Evolutionary conservation across 768 basidiomycete species (phyloP).

Genomic region (Mycena latifolia): DNA sequence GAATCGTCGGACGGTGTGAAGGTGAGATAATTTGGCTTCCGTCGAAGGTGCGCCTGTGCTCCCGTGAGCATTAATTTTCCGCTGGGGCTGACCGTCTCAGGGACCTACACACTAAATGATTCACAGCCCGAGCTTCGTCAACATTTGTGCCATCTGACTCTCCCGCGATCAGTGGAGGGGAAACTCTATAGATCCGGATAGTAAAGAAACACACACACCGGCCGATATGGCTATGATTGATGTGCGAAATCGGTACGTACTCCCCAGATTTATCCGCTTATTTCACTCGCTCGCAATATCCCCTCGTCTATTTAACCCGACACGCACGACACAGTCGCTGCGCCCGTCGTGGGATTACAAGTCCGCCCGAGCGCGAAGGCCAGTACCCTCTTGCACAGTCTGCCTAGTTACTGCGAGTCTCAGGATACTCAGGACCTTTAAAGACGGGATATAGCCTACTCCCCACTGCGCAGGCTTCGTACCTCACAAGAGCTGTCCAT

Average conservation of each 20-base stretch:
- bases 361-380: too few relatives aligned
- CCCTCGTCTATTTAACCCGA: background rate
- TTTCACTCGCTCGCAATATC: background rate
- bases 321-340: too few relatives aligned
- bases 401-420: too few relatives aligned
- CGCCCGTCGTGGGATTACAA: too few relatives aligned
- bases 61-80: conserved; percentile 22
- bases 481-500: too few relatives aligned
- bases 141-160: conserved; percentile 28
- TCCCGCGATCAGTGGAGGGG: conserved; percentile 22
- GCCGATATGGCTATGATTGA: conserved; percentile 6
- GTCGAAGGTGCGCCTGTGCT: background rate
- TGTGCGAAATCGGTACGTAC: background rate
- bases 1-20: background rate
- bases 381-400: too few relatives aligned
- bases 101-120: conserved; percentile 11
- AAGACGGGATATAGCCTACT: too few relatives aligned
- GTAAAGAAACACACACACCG: conserved; percentile 15
- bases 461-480: too few relatives aligned
- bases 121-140: conserved; percentile 6
- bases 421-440: too few relatives aligned
- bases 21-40: background rate
- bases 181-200: conserved; percentile 9
- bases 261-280: background rate
- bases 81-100: background rate